Base-by-base conservation (phyloP, 768 basidiomycete species). In the Calocera viscosa region DNA sequence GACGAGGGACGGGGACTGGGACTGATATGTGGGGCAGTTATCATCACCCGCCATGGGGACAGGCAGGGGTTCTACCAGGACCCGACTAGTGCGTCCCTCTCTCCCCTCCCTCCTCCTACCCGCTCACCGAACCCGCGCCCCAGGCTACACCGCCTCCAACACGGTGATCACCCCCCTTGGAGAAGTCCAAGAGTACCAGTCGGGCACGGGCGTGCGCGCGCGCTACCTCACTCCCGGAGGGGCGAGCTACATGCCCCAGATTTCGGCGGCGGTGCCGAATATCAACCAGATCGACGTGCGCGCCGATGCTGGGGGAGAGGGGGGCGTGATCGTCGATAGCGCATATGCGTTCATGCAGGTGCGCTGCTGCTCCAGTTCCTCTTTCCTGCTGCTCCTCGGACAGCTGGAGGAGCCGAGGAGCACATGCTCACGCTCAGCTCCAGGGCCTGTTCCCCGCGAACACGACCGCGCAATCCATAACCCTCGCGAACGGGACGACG, bases 231-330 rank as follows among this genome's bases (percentile, higher is more conserved):
- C 60, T 63, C 49, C 35, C n/a, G 19, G 26, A 16, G 40, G 66
- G n/a, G 7, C 35, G 7, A 35, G 35, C 19, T 43, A 33, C 34
- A 67, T 72, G 34, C 33, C 34, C 67, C 65, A 69, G 14, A 53
- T 66, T 26, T 72, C 72, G 67, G 71, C 72, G 1, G 72, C 69
- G 32, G 71, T 78, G 47, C 77, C 79, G 72, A 82, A 89, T 79
- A 87, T 86, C 73, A 81, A 79, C 71, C 83, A 89, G 74, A 80
- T 92, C 72, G 86, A 86, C 70, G 80, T 85, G 64, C 82, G 81
- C 19, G 88, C 89, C 0, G 88, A 90, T 74, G 83, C 82, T 30
- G 86, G 86, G 5, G 87, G 83, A 19, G 88, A 90, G 75, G 82
- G 81, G 19, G 82, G 80, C 38, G 85, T 87, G n/a, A 84, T 86